Evolutionary conservation across 768 basidiomycete genomes (phyloP), one percentile per base, ranked within the genome.

Genomic region (Coprinellus aureogranulatus): DNA sequence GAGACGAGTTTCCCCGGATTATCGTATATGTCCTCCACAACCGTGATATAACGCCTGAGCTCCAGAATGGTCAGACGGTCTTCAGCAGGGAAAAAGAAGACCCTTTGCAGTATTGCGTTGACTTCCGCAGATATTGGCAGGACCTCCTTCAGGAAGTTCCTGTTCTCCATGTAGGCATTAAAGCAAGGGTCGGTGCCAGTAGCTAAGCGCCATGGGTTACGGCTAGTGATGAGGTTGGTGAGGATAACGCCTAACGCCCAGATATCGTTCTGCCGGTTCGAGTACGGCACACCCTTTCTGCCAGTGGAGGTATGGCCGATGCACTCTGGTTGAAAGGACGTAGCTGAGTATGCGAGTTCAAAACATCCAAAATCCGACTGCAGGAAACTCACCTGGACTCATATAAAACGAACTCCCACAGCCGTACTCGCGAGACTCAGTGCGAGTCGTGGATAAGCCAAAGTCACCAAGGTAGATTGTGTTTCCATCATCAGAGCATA

Each of bases 231-330:
- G 74, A 96, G 82, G 70, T 92, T 94, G 62, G 88, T 79, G 54
- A 96, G 80, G 61, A 96, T 89, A 60, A 96, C 80, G 20, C 88
- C 89, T 23, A 90, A 70, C 8, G 88, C 78, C 89, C 89, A 90
- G 58, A 89, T 78, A 61, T 90, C 88, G 77, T 81, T 87, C 54
- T 81, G 75, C 11, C 77, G 74, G 51, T 86, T 84, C 28, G 83
- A 83, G 72, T 90, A 79, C 59, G 70, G 64, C 67, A 79, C 64
- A 57, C 73, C 71, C 67, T 77, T 66, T 55, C 76, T 64, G 31
- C 80, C 75, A 48, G 48, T 34, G 23, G 28, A 9, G 4, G 42
- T 20, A 27, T 73, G 66, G 18, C 78, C 75, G 49, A 83, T 73
- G 63, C 85, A 86, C 69, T 89, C 88, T 86, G 68, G 10, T 58